These are phyloP conservation scores for Kwoniella shivajii DNA, from an alignment of 1,284 basidiomycete genomes.

Conservation along the genomic window DNA sequence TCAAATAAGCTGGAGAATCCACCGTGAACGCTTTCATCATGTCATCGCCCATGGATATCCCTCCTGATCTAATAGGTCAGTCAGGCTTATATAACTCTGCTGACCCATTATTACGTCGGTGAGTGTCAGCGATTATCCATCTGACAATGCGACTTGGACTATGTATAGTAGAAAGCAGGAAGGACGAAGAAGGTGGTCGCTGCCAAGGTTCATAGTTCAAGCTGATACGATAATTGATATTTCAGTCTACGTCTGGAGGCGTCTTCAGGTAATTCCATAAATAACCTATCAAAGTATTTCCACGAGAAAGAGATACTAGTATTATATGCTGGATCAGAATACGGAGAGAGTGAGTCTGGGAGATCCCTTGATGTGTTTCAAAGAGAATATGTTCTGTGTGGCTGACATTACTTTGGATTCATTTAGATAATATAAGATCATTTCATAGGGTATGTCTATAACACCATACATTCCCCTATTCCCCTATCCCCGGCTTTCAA, in stretches of 20 bases:
- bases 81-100: constrained; percentile 48
- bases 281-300: constrained; percentile 44
- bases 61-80: constrained; percentile 42
- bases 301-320: constrained; percentile 47
- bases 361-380: not conserved
- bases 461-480: too few species aligned
- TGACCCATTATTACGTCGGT: constrained; percentile 51
- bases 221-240: not conserved
- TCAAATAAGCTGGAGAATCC: too few species aligned
- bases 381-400: not conserved
- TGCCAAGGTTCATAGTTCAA: not conserved
- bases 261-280: constrained; percentile 42
- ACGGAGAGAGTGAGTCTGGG: constrained; percentile 41
- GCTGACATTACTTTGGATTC: not conserved
- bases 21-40: too few species aligned
- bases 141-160: too few species aligned
- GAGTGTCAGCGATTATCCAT: constrained; percentile 11
- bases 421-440: constrained; percentile 31
- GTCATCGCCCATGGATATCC: constrained; percentile 27
- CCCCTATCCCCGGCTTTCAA: too few species aligned
- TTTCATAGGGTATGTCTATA: constrained; percentile 31
- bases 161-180: too few species aligned
- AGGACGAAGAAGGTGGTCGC: not conserved
- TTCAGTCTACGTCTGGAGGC: constrained; percentile 50
- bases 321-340: constrained; percentile 51